Conservation (phyloP, 768 basidiomycete genomes). For the Serendipita sp. region DNA sequence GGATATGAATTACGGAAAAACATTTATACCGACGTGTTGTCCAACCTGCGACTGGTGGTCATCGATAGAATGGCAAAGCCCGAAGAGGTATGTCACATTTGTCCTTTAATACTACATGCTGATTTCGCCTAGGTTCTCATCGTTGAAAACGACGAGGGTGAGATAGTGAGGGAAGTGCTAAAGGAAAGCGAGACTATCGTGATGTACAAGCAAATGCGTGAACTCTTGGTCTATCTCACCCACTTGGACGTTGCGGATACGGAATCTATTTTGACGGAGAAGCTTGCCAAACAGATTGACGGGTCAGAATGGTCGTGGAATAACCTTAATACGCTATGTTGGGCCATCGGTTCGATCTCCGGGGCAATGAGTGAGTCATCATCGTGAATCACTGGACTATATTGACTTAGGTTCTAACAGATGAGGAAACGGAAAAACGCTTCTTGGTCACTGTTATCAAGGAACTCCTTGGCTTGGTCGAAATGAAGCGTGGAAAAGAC, state of each 20-base stretch:
- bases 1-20: conserved; percentile 79
- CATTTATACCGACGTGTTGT: conserved; percentile 88
- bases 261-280: conserved; percentile 94
- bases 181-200: conserved; percentile 98
- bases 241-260: conserved; percentile 94
- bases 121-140: conserved; percentile 59
- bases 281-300: conserved; percentile 92
- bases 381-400: not conserved
- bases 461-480: conserved; percentile 89
- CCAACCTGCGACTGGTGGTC: conserved; percentile 85
- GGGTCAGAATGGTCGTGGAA: conserved; percentile 99
- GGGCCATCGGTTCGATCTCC: conserved; percentile 98
- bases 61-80: conserved; percentile 99
- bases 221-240: conserved; percentile 91
- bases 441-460: conserved; percentile 99
- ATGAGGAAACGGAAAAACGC: conserved; percentile 97
- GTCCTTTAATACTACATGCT: not conserved
- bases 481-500: conserved; percentile 98
- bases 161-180: conserved; percentile 98
- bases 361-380: conserved; percentile 85
- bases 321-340: conserved; percentile 95
- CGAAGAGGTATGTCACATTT: conserved; percentile 57
- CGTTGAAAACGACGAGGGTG: conserved; percentile 98
- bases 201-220: conserved; percentile 96
- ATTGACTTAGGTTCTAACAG: conserved; percentile 25